Percentiles rank a stretch among this genome's conserved stretches.
Conservation (phyloP, 1,284 basidiomycete species). For the Rhodotorula sp. region DNA sequence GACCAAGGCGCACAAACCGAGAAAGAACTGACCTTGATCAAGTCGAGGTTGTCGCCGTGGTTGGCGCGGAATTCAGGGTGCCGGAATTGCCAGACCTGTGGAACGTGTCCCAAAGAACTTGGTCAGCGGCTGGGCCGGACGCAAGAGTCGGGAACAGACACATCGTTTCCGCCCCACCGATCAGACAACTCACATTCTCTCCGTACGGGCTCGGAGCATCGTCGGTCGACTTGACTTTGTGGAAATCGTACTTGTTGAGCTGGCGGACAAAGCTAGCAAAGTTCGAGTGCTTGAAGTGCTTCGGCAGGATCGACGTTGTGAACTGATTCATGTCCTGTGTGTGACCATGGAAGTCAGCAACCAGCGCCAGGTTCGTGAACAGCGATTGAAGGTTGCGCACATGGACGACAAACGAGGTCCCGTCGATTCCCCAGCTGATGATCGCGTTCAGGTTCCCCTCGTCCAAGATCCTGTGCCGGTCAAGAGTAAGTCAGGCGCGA, state of each 20-base stretch:
- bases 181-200: slow-evolving; percentile 61
- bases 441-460: slow-evolving; percentile 70
- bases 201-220: slow-evolving; percentile 73
- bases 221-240: slow-evolving; percentile 78
- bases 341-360: not conserved
- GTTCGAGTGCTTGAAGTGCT: slow-evolving; percentile 96
- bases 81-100: slow-evolving; percentile 77
- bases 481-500: slow-evolving; percentile 2
- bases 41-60: slow-evolving; percentile 78
- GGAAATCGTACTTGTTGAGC: slow-evolving; percentile 98
- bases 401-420: slow-evolving; percentile 92
- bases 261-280: slow-evolving; percentile 93
- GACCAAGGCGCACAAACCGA: too few species aligned
- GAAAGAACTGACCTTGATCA: slow-evolving; percentile 58
- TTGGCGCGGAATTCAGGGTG: slow-evolving; percentile 92
- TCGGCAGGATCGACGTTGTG: slow-evolving; percentile 87
- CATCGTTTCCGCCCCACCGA: not conserved
- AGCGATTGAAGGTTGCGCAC: slow-evolving; percentile 48
- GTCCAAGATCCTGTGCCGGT: slow-evolving; percentile 72
- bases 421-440: slow-evolving; percentile 82
- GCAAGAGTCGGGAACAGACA: too few species aligned
- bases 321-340: slow-evolving; percentile 93
- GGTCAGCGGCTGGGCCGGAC: not conserved
- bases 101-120: slow-evolving; percentile 54
- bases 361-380: not conserved